Percentiles rank a stretch among this genome's conserved stretches.
phyloP scores from a whole-genome alignment of 306 rosid species.

The Cucumis melo region DNA sequence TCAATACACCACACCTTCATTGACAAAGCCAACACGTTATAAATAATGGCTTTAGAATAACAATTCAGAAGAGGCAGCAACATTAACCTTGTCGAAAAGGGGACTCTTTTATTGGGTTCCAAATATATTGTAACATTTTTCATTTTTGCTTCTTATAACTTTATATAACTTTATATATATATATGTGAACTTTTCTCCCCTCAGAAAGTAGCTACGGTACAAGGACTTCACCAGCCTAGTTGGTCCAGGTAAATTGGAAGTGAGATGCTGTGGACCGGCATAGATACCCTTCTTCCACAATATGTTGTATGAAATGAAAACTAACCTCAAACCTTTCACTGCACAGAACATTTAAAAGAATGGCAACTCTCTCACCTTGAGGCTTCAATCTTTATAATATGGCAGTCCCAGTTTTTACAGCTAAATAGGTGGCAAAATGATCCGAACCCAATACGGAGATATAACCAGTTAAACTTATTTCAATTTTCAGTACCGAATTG shows the following conservation, averaged over 20 bases:
- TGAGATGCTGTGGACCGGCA: conserved; percentile 14
- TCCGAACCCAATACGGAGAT: conserved; percentile 9
- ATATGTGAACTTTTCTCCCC: conserved; percentile 10
- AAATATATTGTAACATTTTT: conserved; percentile 29
- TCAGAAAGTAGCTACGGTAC: conserved; percentile 41
- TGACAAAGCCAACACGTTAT: not conserved
- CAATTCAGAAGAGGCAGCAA: not conserved
- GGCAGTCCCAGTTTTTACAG: conserved; percentile 6
- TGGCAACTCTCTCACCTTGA: conserved; percentile 19
- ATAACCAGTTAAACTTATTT: not conserved
- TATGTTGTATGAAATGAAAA: conserved; percentile 38
- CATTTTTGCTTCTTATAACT: conserved; percentile 29
- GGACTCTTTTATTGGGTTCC: conserved; percentile 2
- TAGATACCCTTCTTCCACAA: conserved; percentile 29
- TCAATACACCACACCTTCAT: not conserved
- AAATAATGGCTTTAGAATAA: not conserved
- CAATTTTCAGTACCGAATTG: not conserved
- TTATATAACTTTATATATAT: conserved; percentile 16
- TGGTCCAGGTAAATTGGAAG: conserved; percentile 16
- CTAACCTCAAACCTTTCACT: conserved; percentile 21
- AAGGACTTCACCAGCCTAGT: conserved; percentile 21
- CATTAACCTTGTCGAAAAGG: conserved; percentile 7
- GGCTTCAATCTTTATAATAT: conserved; percentile 20
- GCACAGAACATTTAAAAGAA: conserved; percentile 18
- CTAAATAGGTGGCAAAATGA: conserved; percentile 4